Base-by-base conservation (phyloP, 768 basidiomycete species). In the Hydnum rufescens region DNA sequence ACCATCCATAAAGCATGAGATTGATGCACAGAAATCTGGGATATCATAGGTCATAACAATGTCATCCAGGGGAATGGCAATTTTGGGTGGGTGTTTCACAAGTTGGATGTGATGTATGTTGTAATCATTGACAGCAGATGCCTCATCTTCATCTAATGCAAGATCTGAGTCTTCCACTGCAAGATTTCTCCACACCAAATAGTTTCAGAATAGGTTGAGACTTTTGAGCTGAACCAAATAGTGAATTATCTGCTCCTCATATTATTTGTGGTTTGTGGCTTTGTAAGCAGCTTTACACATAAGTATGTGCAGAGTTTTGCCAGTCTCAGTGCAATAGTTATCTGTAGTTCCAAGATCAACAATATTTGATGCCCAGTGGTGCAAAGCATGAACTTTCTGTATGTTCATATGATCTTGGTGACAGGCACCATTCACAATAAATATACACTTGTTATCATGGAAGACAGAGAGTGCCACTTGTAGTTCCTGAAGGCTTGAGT, bases 151-250 rank as follows among this genome's bases (percentile, higher is more conserved):
- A 39, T 13, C 26, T 25, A 13, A 47, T 47, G 8, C 16, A 16
- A 16, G 16, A 8, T 16, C 8, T 25, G 13, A n/a, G 80, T 82
- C 79, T 80, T 82, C 61, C 67, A 80, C 53, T 80, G 81, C 70
- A 82, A 82, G 64, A 77, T 74, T 60, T n/a, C n/a, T n/a, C 36
- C 36, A 36, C 3, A 23, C 18, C 44, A 54, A 56, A 25, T 51
- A 29, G 4, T 22, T 34, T 25, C 43, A 16, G 22, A 26, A 30
- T 32, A 39, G 19, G 23, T 28, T n/a, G 6, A 25, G 4, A 47
- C 29, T 30, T 53, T 56, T 16, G 39, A 22, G 23, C 42, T n/a
- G 32, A 49, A 55, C 3, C 23, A 39, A 3, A 19, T 23, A 50
- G 52, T 51, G 22, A 57, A 22, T 43, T 49, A 53, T 18, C 16